phyloP scores from a whole-genome alignment of 257 asterid genomes.

The Solanum medicagineum region DNA sequence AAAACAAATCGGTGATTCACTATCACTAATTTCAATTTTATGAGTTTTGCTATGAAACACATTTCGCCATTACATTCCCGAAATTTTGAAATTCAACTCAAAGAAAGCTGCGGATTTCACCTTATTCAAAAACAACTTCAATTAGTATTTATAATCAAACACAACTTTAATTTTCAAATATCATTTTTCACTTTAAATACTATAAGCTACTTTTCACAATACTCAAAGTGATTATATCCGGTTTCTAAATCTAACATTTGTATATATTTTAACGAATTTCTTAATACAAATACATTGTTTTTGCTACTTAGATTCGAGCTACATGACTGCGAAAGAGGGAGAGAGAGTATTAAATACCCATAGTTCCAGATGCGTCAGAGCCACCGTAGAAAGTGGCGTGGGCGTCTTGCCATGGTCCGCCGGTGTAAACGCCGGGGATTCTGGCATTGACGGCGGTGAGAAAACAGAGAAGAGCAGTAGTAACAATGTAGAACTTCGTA shows the following conservation, averaged over 20 bases:
- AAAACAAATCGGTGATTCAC: background rate
- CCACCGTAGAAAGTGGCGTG: conserved; percentile 96
- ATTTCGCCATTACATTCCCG: background rate
- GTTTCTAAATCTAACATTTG: background rate
- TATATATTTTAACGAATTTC: background rate
- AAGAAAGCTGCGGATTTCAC: background rate
- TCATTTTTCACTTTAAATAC: background rate
- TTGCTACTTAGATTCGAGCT: background rate
- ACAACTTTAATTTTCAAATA: background rate
- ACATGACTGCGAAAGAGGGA: background rate
- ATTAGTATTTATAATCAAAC: background rate
- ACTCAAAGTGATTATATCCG: background rate
- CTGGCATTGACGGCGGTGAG: conserved; percentile 16
- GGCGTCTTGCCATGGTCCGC: conserved; percentile 54
- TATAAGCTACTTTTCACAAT: background rate
- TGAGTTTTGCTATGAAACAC: background rate
- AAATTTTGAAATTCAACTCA: background rate
- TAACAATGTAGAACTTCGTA: conserved; percentile 18
- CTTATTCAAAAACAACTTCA: no score
- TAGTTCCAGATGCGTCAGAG: conserved; percentile 86
- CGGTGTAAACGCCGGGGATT: conserved; percentile 55
- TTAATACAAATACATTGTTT: background rate
- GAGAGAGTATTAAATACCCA: conserved; percentile 34
- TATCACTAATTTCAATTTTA: background rate
- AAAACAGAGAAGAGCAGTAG: conserved; percentile 24